These are phyloP conservation scores for Aspergillus sojae DNA, from an alignment of 2,329 filamentous ascomycete species.

Conservation along the genomic window DNA sequence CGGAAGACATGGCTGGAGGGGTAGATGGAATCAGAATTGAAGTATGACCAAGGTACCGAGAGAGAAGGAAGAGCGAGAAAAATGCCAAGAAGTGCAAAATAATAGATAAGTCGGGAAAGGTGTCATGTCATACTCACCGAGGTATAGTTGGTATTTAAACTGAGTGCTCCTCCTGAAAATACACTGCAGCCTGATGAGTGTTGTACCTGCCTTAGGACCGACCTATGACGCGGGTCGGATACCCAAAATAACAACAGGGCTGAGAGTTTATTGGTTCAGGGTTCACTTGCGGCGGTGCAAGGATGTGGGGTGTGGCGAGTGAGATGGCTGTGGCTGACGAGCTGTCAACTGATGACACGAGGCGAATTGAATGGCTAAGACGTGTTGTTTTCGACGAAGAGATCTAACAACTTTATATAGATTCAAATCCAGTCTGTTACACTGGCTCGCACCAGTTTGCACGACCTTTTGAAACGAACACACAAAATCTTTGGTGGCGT, in stretches of 20 bases:
- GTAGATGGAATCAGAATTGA: conserved; percentile 5
- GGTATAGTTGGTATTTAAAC: neutral
- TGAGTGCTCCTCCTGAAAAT: neutral
- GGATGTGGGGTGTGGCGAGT: conserved; percentile 18
- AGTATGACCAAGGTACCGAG: conserved; percentile 18
- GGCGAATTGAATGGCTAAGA: no score
- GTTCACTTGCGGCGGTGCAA: conserved; percentile 18
- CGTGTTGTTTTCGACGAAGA: neutral
- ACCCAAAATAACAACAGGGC: conserved; percentile 25
- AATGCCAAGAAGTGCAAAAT: conserved; percentile 10
- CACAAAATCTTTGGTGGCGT: conserved; percentile 12
- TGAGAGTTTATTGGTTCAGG: conserved; percentile 20
- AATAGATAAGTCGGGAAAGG: conserved; percentile 10
- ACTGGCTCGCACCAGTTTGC: neutral
- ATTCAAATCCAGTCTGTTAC: neutral
- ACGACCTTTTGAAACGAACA: neutral
- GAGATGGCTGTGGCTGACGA: conserved; percentile 8
- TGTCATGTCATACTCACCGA: conserved; percentile 17
- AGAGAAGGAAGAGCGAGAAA: conserved; percentile 12
- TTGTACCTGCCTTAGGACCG: conserved; percentile 21
- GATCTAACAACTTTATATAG: conserved; percentile 2
- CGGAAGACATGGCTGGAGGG: conserved; percentile 26
- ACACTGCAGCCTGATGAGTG: conserved; percentile 27
- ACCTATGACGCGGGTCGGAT: conserved; percentile 6
- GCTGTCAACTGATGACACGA: neutral